Base-by-base conservation (phyloP, 2,329 filamentous ascomycete species). In the Acrocalymma vagum region DNA sequence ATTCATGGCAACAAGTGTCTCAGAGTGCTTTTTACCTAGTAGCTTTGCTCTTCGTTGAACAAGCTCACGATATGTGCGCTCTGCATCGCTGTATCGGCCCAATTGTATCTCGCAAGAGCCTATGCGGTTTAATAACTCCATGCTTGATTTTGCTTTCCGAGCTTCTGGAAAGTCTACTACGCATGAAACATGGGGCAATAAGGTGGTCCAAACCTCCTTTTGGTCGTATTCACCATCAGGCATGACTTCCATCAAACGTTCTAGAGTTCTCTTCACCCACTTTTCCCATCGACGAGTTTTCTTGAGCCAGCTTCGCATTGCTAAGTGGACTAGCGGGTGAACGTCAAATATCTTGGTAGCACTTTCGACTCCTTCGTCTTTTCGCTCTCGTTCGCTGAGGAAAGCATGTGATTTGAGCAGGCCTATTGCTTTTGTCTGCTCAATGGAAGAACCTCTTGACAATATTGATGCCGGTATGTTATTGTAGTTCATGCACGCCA, bases 401-500 rank as follows among this genome's bases (percentile, higher is more conserved):
- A 65, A 62, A 6, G 58, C 58, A 38, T 69, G 71, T 18, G 42
- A 56, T 13, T 36, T 55, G 7, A 72, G 52, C 9, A 44, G 61
- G 6, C 62, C 60, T 22, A 70, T 40, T 4, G 67, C 69, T 8
- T 69, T 53, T 9, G 34, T 9, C 13, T 28, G 37, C 16, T 55
- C 29, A 11, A 52, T 53, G 11, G 31, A 33, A 1, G 58, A 62
- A 17, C 26, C 15, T 9, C 26, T 27, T 8, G 60, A 63, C 37
- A 72, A 52, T 14, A 72, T 49, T 1, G 62, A 64, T 21, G 41
- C 34, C 1, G 62, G 65, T 41, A 72, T 67, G 29, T 60, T 51
- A 21, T 52, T 51, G 13, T 52, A 39, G 29, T 62, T 29, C 11
- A 70, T 44, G 38, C 62, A 70, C 8, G 62, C 52, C 49, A 71